Percentiles rank a stretch among this genome's conserved stretches.
phyloP scores from a whole-genome alignment of 257 asterid genomes.

The Solanum peruvianum region DNA sequence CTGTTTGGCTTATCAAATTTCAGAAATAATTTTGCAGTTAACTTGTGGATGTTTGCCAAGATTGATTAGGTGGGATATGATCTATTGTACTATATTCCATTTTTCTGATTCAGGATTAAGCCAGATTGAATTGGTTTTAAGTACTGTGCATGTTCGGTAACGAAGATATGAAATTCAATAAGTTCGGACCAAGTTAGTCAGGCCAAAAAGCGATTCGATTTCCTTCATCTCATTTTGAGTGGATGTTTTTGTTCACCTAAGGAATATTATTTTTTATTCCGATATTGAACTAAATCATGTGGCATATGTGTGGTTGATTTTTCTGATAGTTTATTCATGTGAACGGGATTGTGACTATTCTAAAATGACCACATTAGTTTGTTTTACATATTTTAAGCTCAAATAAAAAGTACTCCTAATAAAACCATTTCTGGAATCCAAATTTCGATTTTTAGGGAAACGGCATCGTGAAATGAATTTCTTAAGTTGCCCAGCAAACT shows the following conservation, averaged over 20 bases:
- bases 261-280: neutral
- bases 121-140: neutral
- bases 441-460: neutral
- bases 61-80: neutral
- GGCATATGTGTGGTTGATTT: neutral
- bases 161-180: neutral
- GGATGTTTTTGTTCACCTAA: neutral
- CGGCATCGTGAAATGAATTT: neutral
- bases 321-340: neutral
- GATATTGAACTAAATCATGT: neutral
- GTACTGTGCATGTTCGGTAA: neutral
- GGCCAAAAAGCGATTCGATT: neutral
- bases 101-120: neutral
- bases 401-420: neutral
- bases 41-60: neutral
- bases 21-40: neutral
- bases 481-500: neutral
- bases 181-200: neutral
- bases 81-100: neutral
- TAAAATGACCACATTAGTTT: neutral
- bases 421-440: neutral
- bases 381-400: neutral
- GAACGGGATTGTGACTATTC: neutral
- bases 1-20: neutral
- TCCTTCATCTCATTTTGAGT: neutral